Base-by-base conservation (phyloP, 139 green algal species). In the Chlorella sp. region DNA sequence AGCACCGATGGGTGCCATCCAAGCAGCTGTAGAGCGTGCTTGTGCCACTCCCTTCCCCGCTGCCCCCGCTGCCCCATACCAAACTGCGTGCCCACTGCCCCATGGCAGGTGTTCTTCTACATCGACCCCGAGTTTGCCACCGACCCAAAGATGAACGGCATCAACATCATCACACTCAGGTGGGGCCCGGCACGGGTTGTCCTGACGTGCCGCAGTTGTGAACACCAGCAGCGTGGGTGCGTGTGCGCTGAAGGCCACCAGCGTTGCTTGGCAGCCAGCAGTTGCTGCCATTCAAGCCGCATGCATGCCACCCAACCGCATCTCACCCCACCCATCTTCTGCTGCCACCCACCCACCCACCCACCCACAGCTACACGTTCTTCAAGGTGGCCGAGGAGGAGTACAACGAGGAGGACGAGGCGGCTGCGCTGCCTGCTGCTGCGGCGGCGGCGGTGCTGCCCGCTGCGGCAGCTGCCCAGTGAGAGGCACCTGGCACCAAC, bases 71-170 rank as follows among this genome's bases (percentile, higher is more conserved):
- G n/a, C n/a, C n/a, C n/a, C n/a, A n/a, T n/a, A n/a, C n/a, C n/a
- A n/a, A n/a, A n/a, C n/a, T n/a, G n/a, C n/a, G n/a, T n/a, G n/a
- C n/a, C n/a, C n/a, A n/a, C n/a, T n/a, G n/a, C n/a, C n/a, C n/a
- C n/a, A n/a, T n/a, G n/a, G 46, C 46, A 60, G 51, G 51, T 99
- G 9, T 99, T 99, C 85, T 99, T 99, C 88, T 99, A 99, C 91
- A 85, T 99, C 8, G 97, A 99, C 84, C 95, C 95, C 16, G 97
- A 99, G 83, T 95, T 99, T 88, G 96, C 94, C 0, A 94, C 88
- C 0, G 97, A 99, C 79, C 88, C 91, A 28, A 92, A 95, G 85
- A 89, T 99, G 94, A 91, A 90, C 26, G 88, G 87, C 83, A 87
- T 99, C 9, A 86, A 96, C 77, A 89, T 95, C 83, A 90, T 99